These are phyloP conservation scores for Elsinoe ampelina DNA, from an alignment of 2,329 filamentous ascomycete species.

Conservation along the genomic window DNA sequence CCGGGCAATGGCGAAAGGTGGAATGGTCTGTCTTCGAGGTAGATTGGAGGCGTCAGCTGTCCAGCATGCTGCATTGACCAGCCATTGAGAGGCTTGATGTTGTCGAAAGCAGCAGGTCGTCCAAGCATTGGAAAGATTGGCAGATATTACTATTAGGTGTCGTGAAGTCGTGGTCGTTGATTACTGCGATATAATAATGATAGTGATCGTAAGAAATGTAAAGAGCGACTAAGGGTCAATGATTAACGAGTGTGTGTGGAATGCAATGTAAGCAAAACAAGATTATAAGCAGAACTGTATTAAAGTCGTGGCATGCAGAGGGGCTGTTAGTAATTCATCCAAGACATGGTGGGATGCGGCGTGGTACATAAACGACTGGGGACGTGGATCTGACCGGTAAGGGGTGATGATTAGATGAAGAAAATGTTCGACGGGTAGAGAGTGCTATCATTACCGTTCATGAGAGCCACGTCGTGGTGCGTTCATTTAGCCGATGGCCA, in stretches of 20 bases:
- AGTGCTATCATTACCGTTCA: constrained; percentile 5
- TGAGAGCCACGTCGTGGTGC: neutral
- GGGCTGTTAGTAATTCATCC: constrained; percentile 2
- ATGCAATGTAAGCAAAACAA: constrained; percentile 13
- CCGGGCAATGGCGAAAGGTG: constrained; percentile 39
- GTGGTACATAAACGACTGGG: constrained; percentile 13
- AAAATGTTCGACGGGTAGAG: constrained; percentile 8
- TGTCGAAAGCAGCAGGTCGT: constrained; percentile 46
- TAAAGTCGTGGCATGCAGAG: constrained; percentile 10
- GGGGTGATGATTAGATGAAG: constrained; percentile 12
- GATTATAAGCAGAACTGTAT: constrained; percentile 3
- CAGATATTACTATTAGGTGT: constrained; percentile 14
- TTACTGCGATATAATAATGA: neutral
- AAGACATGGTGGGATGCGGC: constrained; percentile 5
- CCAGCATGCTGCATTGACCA: constrained; percentile 40
- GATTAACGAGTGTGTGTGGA: constrained; percentile 13
- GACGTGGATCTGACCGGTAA: constrained; percentile 9
- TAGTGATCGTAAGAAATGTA: constrained; percentile 8
- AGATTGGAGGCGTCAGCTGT: constrained; percentile 37
- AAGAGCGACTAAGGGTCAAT: constrained; percentile 13
- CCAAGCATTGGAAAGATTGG: constrained; percentile 15
- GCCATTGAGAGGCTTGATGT: constrained; percentile 39
- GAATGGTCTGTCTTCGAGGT: constrained; percentile 40
- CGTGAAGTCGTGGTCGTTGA: constrained; percentile 4
- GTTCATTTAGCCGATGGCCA: constrained; percentile 1